These are phyloP conservation scores for Xenosphaeropsis pyriputrescens DNA, from an alignment of 2,329 filamentous ascomycete species.

Conservation along the genomic window DNA sequence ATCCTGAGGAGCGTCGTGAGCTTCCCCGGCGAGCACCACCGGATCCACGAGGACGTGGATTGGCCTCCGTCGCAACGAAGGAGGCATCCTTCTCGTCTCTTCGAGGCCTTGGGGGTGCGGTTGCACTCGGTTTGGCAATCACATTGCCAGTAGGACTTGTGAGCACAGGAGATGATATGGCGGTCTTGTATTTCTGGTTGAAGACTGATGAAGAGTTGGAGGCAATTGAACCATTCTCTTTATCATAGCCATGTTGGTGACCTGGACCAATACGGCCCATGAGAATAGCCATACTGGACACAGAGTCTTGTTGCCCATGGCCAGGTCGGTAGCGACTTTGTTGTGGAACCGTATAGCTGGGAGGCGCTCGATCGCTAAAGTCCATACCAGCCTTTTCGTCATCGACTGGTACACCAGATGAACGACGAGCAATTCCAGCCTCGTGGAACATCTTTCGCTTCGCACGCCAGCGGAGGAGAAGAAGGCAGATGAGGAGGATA, in stretches of 20 bases:
- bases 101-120: constrained; percentile 15
- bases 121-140: constrained; percentile 46
- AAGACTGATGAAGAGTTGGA: constrained; percentile 41
- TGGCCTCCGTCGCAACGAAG: constrained; percentile 21
- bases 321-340: constrained; percentile 24
- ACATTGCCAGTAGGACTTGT: constrained; percentile 12
- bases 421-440: constrained; percentile 26
- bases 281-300: constrained; percentile 49
- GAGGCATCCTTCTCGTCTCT: constrained; percentile 17
- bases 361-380: constrained; percentile 25
- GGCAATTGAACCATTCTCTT: constrained; percentile 40
- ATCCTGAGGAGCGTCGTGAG: constrained; percentile 51
- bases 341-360: constrained; percentile 14
- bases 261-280: constrained; percentile 42
- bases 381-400: constrained; percentile 44
- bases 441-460: constrained; percentile 37
- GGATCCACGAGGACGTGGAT: constrained; percentile 9
- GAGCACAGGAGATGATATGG: background rate
- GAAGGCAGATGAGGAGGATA: constrained; percentile 36
- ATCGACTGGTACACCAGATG: constrained; percentile 27
- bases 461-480: constrained; percentile 47
- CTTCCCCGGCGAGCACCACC: constrained; percentile 10
- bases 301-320: constrained; percentile 38
- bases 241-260: constrained; percentile 26
- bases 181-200: constrained; percentile 45